Evolutionary conservation across 192 early-diverging fungal species (phyloP), one percentile per base, ranked within the genome.

Genomic region (Linnemannia schmuckeri): DNA sequence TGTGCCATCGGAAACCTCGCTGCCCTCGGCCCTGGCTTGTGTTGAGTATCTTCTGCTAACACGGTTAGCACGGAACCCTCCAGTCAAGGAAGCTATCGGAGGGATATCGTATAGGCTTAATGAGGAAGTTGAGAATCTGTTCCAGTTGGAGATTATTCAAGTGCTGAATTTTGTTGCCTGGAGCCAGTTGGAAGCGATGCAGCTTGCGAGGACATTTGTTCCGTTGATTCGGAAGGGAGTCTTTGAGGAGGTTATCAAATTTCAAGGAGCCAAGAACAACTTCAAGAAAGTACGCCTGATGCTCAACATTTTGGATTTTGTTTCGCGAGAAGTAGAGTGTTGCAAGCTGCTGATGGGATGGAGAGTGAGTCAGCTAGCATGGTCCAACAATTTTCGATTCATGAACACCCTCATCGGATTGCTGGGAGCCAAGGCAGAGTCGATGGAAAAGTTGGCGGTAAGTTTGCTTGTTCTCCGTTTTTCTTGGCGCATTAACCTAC

Each of bases 321-420:
- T 80, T 17, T 72, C 68, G 18, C 22, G 54, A 7, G 83, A 85
- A 7, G 4, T 46, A 2, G 74, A 76, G 24, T 85, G 83, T 47
- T 73, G 78, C 13, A 74, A 78, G n/a, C 24, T 85, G 42, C 24
- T 80, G 35, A 46, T 79, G 38, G 83, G 83, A 3, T 85, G 83
- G 83, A 79, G 77, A 18, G 38, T 76, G 33, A 75, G 74, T 15
- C 35, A 70, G 27, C 13, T 37, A 22, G 35, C 18, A 44, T 85
- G 83, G 83, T 69, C 66, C 10, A 75, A 73, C 40, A 52, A 40
- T 0, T 80, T 85, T 22, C 30, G 40, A 12, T 69, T 76, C 12
- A 77, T 85, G 52, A 78, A 85, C 17, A 80, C 63, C 0, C 40
- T 85, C 33, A 44, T 40, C 3, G 77, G 47, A 27, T 15, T 83